Evolutionary conservation across 495 filamentous ascomycete species (phyloP).

Genomic region (Podospora comata): DNA sequence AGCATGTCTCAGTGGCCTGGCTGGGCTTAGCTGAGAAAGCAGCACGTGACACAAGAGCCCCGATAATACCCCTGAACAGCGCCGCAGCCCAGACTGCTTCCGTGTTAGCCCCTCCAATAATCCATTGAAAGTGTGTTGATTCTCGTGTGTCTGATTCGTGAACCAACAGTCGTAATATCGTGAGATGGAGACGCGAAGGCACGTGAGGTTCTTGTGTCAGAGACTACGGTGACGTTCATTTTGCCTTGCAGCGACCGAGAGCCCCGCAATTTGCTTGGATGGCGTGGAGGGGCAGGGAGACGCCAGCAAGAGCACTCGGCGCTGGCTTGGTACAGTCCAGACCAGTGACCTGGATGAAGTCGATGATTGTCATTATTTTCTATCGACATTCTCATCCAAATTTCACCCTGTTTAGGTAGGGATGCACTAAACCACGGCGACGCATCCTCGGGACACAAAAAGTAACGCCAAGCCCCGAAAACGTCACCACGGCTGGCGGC

Average conservation of each 20-base stretch:
- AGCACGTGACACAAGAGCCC: not conserved
- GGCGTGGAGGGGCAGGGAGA: too few species aligned
- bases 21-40: not conserved
- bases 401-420: not conserved
- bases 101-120: not conserved
- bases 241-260: too few species aligned
- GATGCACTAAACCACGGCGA: too few species aligned
- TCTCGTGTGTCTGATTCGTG: not conserved
- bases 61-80: not conserved
- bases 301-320: not conserved
- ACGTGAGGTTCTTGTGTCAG: not conserved
- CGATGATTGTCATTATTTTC: not conserved
- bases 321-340: not conserved
- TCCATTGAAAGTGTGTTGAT: not conserved
- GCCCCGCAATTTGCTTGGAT: too few species aligned
- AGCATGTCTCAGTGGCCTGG: not conserved
- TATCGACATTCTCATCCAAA: not conserved
- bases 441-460: not conserved
- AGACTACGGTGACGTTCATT: too few species aligned
- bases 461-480: not conserved
- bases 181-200: not conserved
- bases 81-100: not conserved
- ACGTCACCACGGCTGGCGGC: not conserved
- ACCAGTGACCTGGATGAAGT: not conserved
- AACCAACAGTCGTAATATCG: too few species aligned